A percentile compares a stretch with the other conserved stretches of the same genome.
Conservation (phyloP, 495 filamentous ascomycete genomes). For the Cercophora scortea region DNA sequence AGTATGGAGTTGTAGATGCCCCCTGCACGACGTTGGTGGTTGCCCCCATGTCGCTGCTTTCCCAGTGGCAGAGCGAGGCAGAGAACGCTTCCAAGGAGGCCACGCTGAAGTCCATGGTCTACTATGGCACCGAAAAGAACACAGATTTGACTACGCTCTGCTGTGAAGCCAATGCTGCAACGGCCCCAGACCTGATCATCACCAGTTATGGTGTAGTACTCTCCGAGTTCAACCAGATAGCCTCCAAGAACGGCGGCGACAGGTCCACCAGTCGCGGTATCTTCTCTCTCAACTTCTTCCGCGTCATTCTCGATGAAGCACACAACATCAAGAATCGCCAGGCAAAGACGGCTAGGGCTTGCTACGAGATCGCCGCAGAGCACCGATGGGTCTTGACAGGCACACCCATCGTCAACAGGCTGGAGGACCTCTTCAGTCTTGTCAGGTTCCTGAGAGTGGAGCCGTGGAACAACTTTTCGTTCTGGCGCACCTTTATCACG, state of each 20-base stretch:
- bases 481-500: constrained; percentile 98
- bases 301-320: constrained; percentile 90
- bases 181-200: constrained; percentile 81
- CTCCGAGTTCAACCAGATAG: constrained; percentile 75
- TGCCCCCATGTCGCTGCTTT: constrained; percentile 86
- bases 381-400: constrained; percentile 94
- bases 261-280: constrained; percentile 59
- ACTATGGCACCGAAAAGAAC: constrained; percentile 82
- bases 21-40: constrained; percentile 91
- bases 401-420: constrained; percentile 91
- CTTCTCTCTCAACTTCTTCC: constrained; percentile 88
- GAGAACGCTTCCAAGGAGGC: constrained; percentile 77
- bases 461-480: constrained; percentile 96
- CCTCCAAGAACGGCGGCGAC: constrained; percentile 46
- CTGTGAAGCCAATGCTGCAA: constrained; percentile 59
- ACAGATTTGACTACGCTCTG: constrained; percentile 70
- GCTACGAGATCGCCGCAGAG: constrained; percentile 74
- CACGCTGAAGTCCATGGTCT: constrained; percentile 74
- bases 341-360: constrained; percentile 85
- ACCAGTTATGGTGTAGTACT: constrained; percentile 93
- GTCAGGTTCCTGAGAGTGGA: constrained; percentile 89
- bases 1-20: constrained; percentile 49
- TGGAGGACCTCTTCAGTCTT: constrained; percentile 95
- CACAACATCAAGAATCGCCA: constrained; percentile 89
- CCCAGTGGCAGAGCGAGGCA: constrained; percentile 95